phyloP scores from a whole-genome alignment of 2,329 filamentous ascomycete genomes.

The Arthrobotrys iridis region DNA sequence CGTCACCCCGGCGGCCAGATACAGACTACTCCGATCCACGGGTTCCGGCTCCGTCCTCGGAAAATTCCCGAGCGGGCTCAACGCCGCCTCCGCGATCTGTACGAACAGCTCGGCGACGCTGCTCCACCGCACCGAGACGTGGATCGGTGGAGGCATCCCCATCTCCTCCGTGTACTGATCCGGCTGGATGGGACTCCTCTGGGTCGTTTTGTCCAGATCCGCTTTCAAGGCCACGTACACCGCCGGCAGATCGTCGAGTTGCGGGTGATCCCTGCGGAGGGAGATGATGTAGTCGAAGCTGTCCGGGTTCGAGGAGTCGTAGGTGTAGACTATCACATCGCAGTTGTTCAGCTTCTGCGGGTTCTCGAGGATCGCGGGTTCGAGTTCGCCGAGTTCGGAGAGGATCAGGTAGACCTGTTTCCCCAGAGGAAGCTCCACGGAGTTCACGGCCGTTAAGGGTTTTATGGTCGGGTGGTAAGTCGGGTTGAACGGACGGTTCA shows the following conservation, averaged over 20 bases:
- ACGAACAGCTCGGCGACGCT: slow-evolving; percentile 96
- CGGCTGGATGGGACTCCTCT: slow-evolving; percentile 87
- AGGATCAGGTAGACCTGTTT: slow-evolving; percentile 97
- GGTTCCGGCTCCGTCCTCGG: slow-evolving; percentile 88
- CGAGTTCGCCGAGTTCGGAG: slow-evolving; percentile 93
- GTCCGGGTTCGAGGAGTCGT: slow-evolving; percentile 96
- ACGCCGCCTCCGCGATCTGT: slow-evolving; percentile 86
- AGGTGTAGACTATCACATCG: slow-evolving; percentile 92
- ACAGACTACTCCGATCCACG: slow-evolving; percentile 83
- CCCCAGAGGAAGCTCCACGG: slow-evolving; percentile 91
- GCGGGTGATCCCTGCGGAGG: slow-evolving; percentile 79
- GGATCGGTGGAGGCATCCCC: slow-evolving; percentile 89
- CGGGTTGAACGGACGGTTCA: slow-evolving; percentile 84
- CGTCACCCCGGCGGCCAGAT: slow-evolving; percentile 75
- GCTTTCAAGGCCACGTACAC: slow-evolving; percentile 95
- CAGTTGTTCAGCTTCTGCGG: slow-evolving; percentile 88
- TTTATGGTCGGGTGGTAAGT: slow-evolving; percentile 95
- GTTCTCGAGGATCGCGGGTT: slow-evolving; percentile 93
- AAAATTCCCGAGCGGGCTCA: slow-evolving; percentile 86
- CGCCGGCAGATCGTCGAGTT: slow-evolving; percentile 86
- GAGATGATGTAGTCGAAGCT: slow-evolving; percentile 92
- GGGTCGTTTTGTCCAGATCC: slow-evolving; percentile 95
- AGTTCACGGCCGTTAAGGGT: slow-evolving; percentile 91
- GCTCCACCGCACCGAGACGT: slow-evolving; percentile 93
- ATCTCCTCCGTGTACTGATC: slow-evolving; percentile 87